phyloP scores from a whole-genome alignment of 2,329 filamentous ascomycete species.

The Tolypocladium capitatum region DNA sequence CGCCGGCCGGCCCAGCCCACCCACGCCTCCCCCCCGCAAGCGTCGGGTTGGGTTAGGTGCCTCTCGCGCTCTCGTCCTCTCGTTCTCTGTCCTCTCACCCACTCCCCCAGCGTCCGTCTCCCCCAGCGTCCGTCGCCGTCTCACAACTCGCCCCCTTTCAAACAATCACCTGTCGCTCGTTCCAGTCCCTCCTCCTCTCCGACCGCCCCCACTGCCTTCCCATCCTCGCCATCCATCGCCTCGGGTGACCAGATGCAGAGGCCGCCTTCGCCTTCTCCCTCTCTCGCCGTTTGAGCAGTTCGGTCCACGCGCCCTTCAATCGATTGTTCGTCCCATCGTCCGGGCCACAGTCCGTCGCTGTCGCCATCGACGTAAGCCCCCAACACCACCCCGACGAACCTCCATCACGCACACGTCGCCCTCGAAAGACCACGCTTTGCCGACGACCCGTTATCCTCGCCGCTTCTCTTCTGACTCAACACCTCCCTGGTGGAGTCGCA shows the following conservation, averaged over 20 bases:
- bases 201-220: conserved; percentile 14
- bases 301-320: background rate
- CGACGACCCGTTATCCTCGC: background rate
- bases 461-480: background rate
- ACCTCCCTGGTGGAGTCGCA: background rate
- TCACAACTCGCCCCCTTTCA: conserved; percentile 22
- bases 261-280: background rate
- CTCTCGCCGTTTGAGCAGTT: background rate
- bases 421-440: background rate
- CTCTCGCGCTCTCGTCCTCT: conserved; percentile 1
- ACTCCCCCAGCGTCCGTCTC: too few relatives aligned
- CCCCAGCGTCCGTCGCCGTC: conserved; percentile 10
- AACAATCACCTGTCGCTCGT: conserved; percentile 25
- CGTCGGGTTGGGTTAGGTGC: background rate
- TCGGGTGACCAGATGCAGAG: background rate
- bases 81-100: conserved; percentile 2
- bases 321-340: background rate
- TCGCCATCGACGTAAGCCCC: background rate
- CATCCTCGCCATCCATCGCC: background rate
- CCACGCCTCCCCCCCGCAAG: background rate
- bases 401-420: background rate
- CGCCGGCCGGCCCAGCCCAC: background rate
- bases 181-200: conserved; percentile 26
- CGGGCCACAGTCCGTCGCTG: background rate
- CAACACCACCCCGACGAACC: background rate